Evolutionary conservation across 495 filamentous ascomycete species (phyloP).

Genomic region (Glutinoglossum americanum): DNA sequence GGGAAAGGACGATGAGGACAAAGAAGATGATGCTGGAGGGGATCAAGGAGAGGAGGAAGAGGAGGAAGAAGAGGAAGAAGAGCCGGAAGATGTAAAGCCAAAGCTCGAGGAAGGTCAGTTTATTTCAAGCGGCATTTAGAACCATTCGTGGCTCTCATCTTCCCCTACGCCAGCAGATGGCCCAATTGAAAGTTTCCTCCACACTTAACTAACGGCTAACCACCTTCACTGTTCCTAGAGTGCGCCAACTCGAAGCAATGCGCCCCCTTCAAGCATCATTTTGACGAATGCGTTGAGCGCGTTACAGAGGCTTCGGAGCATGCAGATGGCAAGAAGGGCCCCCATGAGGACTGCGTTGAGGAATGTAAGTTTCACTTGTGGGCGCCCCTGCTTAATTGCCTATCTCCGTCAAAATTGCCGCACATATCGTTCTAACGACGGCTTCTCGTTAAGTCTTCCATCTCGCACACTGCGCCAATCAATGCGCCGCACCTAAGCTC

Average conservation of each 20-base stretch:
- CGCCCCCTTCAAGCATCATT: constrained; percentile 83
- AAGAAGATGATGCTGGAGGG: constrained; percentile 22
- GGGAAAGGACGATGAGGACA: constrained; percentile 19
- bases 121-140: too few relatives aligned
- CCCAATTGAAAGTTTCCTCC: neutral
- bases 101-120: constrained; percentile 76
- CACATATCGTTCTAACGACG: neutral
- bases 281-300: constrained; percentile 88
- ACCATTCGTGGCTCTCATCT: neutral
- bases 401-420: neutral
- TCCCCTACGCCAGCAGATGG: neutral
- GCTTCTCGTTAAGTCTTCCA: constrained; percentile 62
- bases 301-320: constrained; percentile 50
- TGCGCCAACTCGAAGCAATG: constrained; percentile 73
- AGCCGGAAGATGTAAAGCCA: constrained; percentile 72
- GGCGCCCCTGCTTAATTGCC: neutral
- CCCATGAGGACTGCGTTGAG: constrained; percentile 90
- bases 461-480: constrained; percentile 75
- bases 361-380: constrained; percentile 47
- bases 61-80: constrained; percentile 31
- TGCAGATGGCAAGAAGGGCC: constrained; percentile 35
- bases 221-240: constrained; percentile 32
- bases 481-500: constrained; percentile 90
- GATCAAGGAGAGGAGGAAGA: constrained; percentile 24
- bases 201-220: constrained; percentile 6